phyloP scores from a whole-genome alignment of 352 stramenopile species.

The Saprolegnia parasitica region DNA sequence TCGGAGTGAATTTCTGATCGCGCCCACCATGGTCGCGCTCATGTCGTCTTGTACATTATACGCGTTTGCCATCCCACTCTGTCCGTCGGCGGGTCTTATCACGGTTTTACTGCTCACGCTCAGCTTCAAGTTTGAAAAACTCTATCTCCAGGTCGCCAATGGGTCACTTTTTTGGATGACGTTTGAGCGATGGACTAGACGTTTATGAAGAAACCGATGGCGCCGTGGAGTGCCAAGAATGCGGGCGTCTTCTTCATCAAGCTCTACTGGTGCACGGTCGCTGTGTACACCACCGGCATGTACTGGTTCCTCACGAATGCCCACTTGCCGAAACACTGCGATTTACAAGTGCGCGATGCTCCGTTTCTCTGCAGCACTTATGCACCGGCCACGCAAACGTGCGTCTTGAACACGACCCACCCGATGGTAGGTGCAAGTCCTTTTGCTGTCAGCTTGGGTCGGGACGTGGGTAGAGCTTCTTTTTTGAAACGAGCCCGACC shows the following conservation, averaged over 20 bases:
- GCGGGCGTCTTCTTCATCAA: conserved; percentile 84
- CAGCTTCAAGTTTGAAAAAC: conserved; percentile 81
- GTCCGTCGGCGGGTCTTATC: conserved; percentile 49
- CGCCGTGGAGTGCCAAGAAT: conserved; percentile 67
- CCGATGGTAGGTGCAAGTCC: conserved; percentile 37
- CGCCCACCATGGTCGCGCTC: conserved; percentile 77
- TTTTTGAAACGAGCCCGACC: not conserved
- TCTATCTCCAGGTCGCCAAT: conserved; percentile 55
- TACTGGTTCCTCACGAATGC: conserved; percentile 56
- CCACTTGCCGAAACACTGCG: conserved; percentile 51
- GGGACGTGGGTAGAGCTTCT: not conserved
- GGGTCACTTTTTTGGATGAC: not conserved
- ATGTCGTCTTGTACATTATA: conserved; percentile 74
- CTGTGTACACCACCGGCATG: conserved; percentile 54
- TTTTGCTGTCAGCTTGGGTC: too few relatives aligned
- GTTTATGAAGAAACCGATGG: conserved; percentile 69
- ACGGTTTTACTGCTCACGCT: conserved; percentile 52
- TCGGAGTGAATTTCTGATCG: conserved; percentile 59
- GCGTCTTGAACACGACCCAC: conserved; percentile 33
- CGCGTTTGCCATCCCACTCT: conserved; percentile 63
- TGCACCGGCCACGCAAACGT: conserved; percentile 23
- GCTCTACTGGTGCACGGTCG: conserved; percentile 72
- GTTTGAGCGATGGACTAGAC: conserved; percentile 31
- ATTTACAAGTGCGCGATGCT: conserved; percentile 45
- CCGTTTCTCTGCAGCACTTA: conserved; percentile 7